Evolutionary conservation across 2,329 filamentous ascomycete genomes (phyloP).

Genomic region (Pseudophaeomoniella oleicola): DNA sequence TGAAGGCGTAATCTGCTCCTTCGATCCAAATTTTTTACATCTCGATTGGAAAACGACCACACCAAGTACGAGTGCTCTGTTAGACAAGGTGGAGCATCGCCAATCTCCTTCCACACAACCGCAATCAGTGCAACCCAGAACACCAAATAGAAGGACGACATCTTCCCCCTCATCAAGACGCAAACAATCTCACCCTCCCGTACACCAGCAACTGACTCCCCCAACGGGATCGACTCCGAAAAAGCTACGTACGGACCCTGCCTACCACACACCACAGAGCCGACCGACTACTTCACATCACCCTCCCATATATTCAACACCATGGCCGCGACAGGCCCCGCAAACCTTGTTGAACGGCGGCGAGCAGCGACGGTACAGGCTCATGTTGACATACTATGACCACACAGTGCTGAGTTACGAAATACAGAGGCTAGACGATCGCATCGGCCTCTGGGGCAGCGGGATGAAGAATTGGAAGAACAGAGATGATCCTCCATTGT

Average conservation of each 20-base stretch:
- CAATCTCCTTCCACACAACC: constrained; percentile 1
- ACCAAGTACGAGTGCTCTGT: not conserved
- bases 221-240: not conserved
- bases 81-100: not conserved
- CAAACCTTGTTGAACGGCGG: not conserved
- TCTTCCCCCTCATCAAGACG: not conserved
- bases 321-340: not conserved
- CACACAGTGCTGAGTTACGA: constrained; percentile 46
- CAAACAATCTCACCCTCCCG: too few relatives aligned
- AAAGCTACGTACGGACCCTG: not conserved
- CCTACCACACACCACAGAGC: not conserved
- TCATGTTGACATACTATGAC: constrained; percentile 43
- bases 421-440: constrained; percentile 20
- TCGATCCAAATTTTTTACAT: not conserved
- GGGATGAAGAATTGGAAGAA: not conserved
- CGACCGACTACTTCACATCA: not conserved
- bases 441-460: not conserved
- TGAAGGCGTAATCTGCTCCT: not conserved
- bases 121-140: not conserved
- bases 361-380: constrained; percentile 24
- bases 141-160: not conserved
- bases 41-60: not conserved
- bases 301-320: not conserved
- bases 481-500: constrained; percentile 1
- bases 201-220: not conserved